A percentile compares a stretch with the other conserved stretches of the same genome.
Conservation (phyloP, 441 rosid genomes). For the Theobroma grandiflorum region DNA sequence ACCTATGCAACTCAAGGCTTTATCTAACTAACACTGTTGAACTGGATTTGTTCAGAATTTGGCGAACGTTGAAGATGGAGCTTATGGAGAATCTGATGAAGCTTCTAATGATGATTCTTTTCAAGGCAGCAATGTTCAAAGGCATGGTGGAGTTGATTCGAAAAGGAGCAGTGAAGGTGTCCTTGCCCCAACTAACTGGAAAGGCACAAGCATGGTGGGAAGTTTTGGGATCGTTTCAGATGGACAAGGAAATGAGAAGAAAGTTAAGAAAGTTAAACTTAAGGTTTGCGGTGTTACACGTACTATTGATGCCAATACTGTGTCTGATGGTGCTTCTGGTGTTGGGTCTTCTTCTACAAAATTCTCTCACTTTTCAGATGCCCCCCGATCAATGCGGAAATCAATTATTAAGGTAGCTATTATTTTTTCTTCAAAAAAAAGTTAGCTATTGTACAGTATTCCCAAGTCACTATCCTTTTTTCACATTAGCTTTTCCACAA, state of each 20-base stretch:
- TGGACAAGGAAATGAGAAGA: conserved; percentile 43
- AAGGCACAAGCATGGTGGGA: conserved; percentile 29
- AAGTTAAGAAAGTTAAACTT: conserved; percentile 52
- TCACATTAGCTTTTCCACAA: not conserved
- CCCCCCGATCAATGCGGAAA: conserved; percentile 27
- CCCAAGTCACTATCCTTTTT: conserved; percentile 6
- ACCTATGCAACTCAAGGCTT: conserved; percentile 32
- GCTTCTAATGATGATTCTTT: conserved; percentile 71
- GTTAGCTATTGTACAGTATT: conserved; percentile 31
- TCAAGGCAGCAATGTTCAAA: conserved; percentile 65
- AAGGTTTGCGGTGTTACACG: conserved; percentile 46
- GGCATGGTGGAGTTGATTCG: conserved; percentile 54
- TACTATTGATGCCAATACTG: conserved; percentile 44
- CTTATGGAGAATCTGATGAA: conserved; percentile 71
- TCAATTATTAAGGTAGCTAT: conserved; percentile 37
- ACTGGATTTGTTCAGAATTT: conserved; percentile 47
- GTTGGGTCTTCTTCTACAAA: conserved; percentile 36
- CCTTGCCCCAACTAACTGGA: conserved; percentile 49
- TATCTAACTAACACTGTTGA: conserved; percentile 30
- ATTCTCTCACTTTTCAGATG: conserved; percentile 33
- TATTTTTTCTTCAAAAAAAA: not conserved
- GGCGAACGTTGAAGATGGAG: conserved; percentile 57
- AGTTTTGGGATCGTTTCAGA: conserved; percentile 33
- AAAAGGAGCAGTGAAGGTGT: conserved; percentile 59
- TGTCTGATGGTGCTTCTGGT: conserved; percentile 32